Evolutionary conservation across 805 yeast genomes (phyloP), one percentile per base, ranked within the genome.

Genomic region (Candida alai): DNA sequence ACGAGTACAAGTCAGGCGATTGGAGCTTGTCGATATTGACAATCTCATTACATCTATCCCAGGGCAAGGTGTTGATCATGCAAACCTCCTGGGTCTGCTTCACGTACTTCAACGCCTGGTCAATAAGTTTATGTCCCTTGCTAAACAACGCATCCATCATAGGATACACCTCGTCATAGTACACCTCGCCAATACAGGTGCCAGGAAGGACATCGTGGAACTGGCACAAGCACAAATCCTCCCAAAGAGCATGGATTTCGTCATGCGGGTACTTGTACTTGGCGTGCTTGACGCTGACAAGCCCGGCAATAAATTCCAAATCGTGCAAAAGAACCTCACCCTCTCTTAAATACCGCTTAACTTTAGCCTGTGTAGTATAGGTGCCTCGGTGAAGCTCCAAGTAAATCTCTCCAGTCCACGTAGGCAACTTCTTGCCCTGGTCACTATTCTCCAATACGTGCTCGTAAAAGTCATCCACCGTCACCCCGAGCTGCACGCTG

Each of bases 141-240:
- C 65, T 60, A 38, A 82, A 62, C 16, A 80, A 82, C 11, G 68
- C 60, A 5, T 64, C 66, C 47, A 89, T 70, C 75, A 85, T 79
- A 20, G 90, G 89, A 52, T 79, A 75, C 7, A 90, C 97, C 48
- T 87, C 88, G 31, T 75, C 78, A 53, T 93, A 66, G 42, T 66
- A 90, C 10, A 93, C 96, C 78, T 86, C 77, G 42, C 87, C 96
- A 49, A 90, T 90, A 60, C 96, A 86, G 5, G 95, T 82, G 3
- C 98, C 98, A 2, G 98, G 98, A 34, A 93, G 69, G n/a, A 90
- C 97, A 63, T 90, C 98, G 58, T 90, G 98, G 65, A 90, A 90
- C 56, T 90, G 97, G 54, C 96, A 88, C 36, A 93, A 65, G 41
- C 88, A 76, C 14, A 90, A 77, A 56, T 85, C 79, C 55, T 87